Evolutionary conservation across 495 filamentous ascomycete species (phyloP).

Genomic region (Aspergillus homomorphus): DNA sequence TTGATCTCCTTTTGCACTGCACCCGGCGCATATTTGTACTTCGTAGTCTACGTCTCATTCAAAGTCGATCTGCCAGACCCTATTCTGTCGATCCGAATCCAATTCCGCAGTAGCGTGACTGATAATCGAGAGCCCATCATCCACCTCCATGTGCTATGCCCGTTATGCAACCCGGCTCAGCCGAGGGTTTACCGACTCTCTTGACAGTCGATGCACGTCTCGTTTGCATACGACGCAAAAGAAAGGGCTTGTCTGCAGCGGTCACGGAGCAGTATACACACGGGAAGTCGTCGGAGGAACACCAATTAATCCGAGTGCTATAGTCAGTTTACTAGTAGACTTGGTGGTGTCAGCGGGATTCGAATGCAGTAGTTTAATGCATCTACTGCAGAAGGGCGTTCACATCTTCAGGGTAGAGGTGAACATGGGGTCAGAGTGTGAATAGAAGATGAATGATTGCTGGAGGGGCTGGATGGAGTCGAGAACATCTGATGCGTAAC

Average conservation of each 20-base stretch:
- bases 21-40: background rate
- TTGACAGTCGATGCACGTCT: background rate
- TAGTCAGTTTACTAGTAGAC: background rate
- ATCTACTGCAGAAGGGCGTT: background rate
- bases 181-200: background rate
- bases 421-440: background rate
- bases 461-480: background rate
- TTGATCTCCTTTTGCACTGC: background rate
- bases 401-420: background rate
- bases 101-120: background rate
- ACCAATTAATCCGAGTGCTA: background rate
- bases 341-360: background rate
- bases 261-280: background rate
- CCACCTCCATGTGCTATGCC: background rate
- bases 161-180: background rate
- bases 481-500: background rate
- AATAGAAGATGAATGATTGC: too few relatives aligned
- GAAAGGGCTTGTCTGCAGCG: background rate
- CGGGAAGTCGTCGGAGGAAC: background rate
- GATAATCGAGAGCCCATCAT: background rate
- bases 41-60: background rate
- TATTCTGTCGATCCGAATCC: too few relatives aligned
- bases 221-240: background rate
- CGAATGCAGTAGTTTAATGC: background rate
- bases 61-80: background rate